Base-by-base conservation (phyloP, 169 alveolate species). In the Plasmodium malariae region DNA sequence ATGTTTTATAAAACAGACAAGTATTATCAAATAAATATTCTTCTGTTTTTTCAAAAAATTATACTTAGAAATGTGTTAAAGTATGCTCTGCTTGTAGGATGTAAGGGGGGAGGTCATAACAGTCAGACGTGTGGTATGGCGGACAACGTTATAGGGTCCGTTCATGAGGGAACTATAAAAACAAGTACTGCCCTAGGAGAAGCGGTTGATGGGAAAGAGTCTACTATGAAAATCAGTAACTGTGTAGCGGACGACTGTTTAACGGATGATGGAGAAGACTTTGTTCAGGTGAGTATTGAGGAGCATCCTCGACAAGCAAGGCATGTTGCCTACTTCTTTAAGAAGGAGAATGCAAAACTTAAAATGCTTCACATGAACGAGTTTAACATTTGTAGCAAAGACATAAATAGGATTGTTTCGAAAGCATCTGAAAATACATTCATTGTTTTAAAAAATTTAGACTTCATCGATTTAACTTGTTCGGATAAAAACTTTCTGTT, bases 381-480 rank as follows among this genome's bases (percentile, higher is more conserved):
- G 48, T 65, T 65, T 40, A 24, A 36, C n/a, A 37, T 49, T 14
- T 28, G 40, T 12, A 51, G 34, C 11, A 59, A 80, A 36, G 72
- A 67, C 17, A 59, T 67, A 3, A 17, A 51, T 49, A 54, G 30
- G 54, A 37, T 57, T 0, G 43, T 55, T 17, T 28, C 24, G 40
- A 65, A 45, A 40, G 34, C 40, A 43, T n/a, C 40, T 4, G 70
- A 80, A 80, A 80, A 80, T n/a, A 32, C 70, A 14, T 65, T 65
- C 40, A 19, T 55, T 24, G 17, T 80, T 65, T 48, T 80, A 9
- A 80, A 65, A 40, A 48, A 54, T 69, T 19, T 80, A 26, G 72
- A 49, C 34, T 80, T 80, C 65, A 7, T 80, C 26, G 55, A 80
- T 67, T 28, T 80, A 40, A 32, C 14, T 57, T 26, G 24, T 26